Evolutionary conservation across 306 rosid species (phyloP).

Genomic region (Pyrus bretschneideri): DNA sequence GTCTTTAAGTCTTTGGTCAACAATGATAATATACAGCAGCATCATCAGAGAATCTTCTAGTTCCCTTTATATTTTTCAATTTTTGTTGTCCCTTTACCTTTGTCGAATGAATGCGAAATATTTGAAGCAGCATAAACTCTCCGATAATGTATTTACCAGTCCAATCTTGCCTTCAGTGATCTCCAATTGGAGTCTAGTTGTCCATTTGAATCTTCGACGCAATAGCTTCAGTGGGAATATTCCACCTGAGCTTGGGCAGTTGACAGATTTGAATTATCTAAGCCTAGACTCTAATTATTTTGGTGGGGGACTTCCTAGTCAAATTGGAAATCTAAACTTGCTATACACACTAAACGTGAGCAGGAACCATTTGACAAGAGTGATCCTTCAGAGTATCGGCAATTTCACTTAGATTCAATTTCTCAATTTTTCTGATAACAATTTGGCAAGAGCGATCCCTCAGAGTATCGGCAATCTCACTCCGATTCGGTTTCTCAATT

Average conservation of each 20-base stretch:
- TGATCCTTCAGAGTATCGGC: fast-evolving
- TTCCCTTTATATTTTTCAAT: too few relatives aligned
- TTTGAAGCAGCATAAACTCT: too few relatives aligned
- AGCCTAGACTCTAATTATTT: constrained; percentile 29
- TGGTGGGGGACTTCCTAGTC: constrained; percentile 24
- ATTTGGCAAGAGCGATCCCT: not conserved
- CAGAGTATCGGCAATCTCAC: too few relatives aligned
- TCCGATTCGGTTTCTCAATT: too few relatives aligned
- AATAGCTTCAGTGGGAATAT: constrained; percentile 38
- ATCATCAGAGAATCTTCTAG: too few relatives aligned
- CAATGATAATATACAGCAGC: too few relatives aligned
- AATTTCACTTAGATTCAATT: too few relatives aligned
- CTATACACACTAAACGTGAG: constrained; percentile 34
- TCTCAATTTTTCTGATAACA: not conserved
- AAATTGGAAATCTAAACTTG: constrained; percentile 19
- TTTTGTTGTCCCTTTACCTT: too few relatives aligned
- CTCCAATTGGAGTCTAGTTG: constrained; percentile 45
- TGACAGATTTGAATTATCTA: constrained; percentile 22
- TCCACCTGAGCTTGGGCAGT: constrained; percentile 31
- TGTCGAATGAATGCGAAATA: too few relatives aligned
- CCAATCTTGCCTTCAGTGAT: constrained; percentile 30
- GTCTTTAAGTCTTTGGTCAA: too few relatives aligned
- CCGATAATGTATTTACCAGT: constrained; percentile 39
- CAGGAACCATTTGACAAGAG: too few relatives aligned
- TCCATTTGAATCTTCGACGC: constrained; percentile 40